Evolutionary conservation across 495 filamentous ascomycete species (phyloP), one percentile per base, ranked within the genome.

Genomic region (Penicillium cosmopolitanum): DNA sequence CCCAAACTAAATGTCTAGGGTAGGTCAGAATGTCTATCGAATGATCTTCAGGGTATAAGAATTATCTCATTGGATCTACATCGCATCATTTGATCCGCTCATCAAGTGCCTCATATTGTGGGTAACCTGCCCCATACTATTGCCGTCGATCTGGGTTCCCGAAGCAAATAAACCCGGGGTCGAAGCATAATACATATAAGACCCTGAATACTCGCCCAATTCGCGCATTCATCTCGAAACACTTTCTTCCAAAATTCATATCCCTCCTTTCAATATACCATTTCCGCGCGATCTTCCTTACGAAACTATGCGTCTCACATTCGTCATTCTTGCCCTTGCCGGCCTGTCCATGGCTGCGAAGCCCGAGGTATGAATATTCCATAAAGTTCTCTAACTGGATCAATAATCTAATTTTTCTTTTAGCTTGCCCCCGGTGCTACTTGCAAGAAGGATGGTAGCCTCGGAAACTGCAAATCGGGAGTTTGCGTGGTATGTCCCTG

Each of bases 1-100:
- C 8, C 13, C 13, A 13, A 36, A 10, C 34, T 36, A 36, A 36
- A 12, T 23, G 2, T 23, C 23, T 23, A 23, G 3, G 23, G 23
- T 23, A 23, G 23, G 23, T 23, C 23, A 23, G 23, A 23, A 23
- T 23, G 23, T 23, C 23, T 23, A 36, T 36, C 34, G 5, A 36
- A 36, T 10, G 13, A 43, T 16, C 40, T 43, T 15, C 5, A 50
- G n/a, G 12, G 40, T 15, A 18, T 2, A 5, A 43, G n/a, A 6
- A 43, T 13, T 1, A 43, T 16, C 6, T 16, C 1, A 43, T 43
- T 43, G 40, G 40, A 43, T 43, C 40, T 15, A 15, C 40, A 43
- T 43, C 40, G 40, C 40, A 43, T 43, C 40, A 43, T 43, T 15
- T 43, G 40, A 43, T 23, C 23, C 23, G 23, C 23, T 43, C 40